phyloP scores from a whole-genome alignment of 495 filamentous ascomycete genomes.

The Astrocystis sublimbata region DNA sequence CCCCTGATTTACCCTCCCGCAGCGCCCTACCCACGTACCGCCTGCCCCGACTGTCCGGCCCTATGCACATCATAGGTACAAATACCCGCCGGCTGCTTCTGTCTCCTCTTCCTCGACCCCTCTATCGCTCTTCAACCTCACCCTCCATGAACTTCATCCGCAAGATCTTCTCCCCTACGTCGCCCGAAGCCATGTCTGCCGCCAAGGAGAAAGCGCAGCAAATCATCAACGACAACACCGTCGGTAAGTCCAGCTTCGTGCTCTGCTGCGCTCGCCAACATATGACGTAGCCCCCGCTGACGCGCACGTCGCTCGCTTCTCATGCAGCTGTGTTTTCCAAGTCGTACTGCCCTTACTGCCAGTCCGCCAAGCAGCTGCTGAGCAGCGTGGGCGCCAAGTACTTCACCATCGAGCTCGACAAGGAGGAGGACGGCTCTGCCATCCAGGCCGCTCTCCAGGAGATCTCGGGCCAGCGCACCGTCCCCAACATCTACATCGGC shows the following conservation, averaged over 20 bases:
- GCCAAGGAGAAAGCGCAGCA: constrained; percentile 81
- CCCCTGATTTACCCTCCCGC: not conserved
- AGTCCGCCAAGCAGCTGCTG: constrained; percentile 72
- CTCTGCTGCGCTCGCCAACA: not conserved
- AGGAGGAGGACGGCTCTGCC: constrained; percentile 79
- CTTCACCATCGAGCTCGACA: constrained; percentile 77
- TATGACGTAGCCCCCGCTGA: constrained; percentile 1
- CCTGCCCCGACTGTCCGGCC: not conserved
- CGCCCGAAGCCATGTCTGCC: constrained; percentile 72
- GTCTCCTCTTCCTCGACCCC: constrained; percentile 28
- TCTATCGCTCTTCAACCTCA: not conserved
- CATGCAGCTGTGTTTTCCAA: constrained; percentile 87
- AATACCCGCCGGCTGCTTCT: constrained; percentile 19
- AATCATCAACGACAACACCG: constrained; percentile 89
- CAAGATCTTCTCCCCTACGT: constrained; percentile 68
- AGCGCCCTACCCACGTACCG: not conserved
- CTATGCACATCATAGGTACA: constrained; percentile 18
- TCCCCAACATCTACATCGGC: constrained; percentile 93
- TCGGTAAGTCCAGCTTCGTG: constrained; percentile 60
- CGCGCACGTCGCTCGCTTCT: not conserved
- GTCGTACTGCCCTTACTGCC: constrained; percentile 96
- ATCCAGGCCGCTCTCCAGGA: constrained; percentile 83
- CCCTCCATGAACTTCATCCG: constrained; percentile 74
- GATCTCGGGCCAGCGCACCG: constrained; percentile 78
- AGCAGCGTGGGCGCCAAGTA: constrained; percentile 69